These are phyloP conservation scores for Penicillium hesseltinei DNA, from an alignment of 2,329 filamentous ascomycete species.

Conservation along the genomic window DNA sequence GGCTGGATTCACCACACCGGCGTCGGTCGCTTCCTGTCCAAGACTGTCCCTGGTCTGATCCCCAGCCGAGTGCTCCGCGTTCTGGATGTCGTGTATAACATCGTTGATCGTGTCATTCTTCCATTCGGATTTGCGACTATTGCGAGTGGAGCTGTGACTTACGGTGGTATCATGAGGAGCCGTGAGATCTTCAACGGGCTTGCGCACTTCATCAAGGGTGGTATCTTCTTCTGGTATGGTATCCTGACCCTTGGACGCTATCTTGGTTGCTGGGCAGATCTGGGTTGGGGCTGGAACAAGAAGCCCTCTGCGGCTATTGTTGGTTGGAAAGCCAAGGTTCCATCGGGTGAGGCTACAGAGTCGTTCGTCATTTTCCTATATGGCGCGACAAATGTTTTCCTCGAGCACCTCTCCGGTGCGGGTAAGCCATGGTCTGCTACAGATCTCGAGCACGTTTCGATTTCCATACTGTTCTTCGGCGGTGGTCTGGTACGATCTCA, in stretches of 20 bases:
- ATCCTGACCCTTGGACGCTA: conserved; percentile 83
- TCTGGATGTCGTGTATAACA: conserved; percentile 60
- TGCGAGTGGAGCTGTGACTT: conserved; percentile 70
- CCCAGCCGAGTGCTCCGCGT: conserved; percentile 58
- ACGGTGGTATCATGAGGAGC: conserved; percentile 77
- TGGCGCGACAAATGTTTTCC: conserved; percentile 83
- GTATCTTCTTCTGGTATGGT: conserved; percentile 92
- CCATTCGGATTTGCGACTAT: conserved; percentile 74
- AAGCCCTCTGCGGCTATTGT: conserved; percentile 61
- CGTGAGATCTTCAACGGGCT: conserved; percentile 74
- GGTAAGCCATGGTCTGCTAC: conserved; percentile 70
- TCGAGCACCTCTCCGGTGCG: conserved; percentile 79
- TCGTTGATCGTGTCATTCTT: conserved; percentile 74
- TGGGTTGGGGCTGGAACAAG: conserved; percentile 95
- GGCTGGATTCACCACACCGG: conserved; percentile 48
- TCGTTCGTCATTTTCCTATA: conserved; percentile 88
- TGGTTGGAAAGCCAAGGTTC: conserved; percentile 60
- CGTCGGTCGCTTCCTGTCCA: conserved; percentile 53
- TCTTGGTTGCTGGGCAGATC: conserved; percentile 83
- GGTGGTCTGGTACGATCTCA: conserved; percentile 67
- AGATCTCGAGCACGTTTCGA: conserved; percentile 89
- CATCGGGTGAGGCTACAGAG: conserved; percentile 84
- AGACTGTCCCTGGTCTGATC: conserved; percentile 55
- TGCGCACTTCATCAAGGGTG: conserved; percentile 91
- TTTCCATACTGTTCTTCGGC: conserved; percentile 90